Conservation (phyloP, 129 eudicot genomes). For the Flaveria bidentis region DNA sequence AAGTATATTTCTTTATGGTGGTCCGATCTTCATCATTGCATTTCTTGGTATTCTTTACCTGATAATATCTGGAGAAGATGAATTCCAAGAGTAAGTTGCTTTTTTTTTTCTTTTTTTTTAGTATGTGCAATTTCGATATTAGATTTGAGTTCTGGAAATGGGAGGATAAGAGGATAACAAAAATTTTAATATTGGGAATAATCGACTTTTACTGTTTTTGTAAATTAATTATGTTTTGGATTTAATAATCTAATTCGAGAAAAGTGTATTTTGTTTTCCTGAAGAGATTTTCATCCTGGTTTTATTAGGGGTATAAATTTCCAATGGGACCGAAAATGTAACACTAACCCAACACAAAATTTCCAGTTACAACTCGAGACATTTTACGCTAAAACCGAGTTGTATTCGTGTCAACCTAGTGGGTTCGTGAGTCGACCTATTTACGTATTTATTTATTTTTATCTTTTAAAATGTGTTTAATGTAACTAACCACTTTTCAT, state of each 20-base stretch:
- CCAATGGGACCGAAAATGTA: no score
- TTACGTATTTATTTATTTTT: no score
- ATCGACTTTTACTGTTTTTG: not conserved
- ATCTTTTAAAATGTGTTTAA: no score
- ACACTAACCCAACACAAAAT: no score
- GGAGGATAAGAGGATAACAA: no score
- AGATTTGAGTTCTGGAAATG: not conserved
- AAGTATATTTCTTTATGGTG: conserved; percentile 59
- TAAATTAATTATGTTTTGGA: not conserved
- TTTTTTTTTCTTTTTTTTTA: not conserved
- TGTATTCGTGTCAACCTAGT: no score
- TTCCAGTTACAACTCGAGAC: no score
- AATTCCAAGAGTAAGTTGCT: conserved; percentile 51
- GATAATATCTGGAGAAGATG: conserved; percentile 57
- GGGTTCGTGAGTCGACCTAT: no score
- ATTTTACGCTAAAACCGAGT: no score
- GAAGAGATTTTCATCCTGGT: not conserved
- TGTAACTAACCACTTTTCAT: no score
- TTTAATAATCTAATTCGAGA: not conserved
- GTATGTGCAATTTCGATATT: not conserved
- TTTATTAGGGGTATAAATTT: no score
- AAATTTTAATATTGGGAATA: not conserved
- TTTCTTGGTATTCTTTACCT: conserved; percentile 61
- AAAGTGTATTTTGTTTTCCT: not conserved
- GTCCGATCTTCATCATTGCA: conserved; percentile 64